These are phyloP conservation scores for Hyaloscypha finlandica DNA, from an alignment of 495 filamentous ascomycete species.

Conservation along the genomic window DNA sequence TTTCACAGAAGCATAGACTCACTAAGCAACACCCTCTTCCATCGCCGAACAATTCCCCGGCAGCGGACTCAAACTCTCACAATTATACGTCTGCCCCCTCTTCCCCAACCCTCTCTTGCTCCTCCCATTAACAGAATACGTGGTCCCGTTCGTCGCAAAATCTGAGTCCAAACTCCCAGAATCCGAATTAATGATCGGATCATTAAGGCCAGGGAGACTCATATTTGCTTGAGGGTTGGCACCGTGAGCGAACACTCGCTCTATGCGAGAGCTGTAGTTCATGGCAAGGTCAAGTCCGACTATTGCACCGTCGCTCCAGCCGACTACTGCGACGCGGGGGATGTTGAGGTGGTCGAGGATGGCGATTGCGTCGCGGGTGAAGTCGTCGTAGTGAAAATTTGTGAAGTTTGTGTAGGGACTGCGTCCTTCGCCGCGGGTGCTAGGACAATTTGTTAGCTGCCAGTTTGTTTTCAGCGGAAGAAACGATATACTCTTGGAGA, in stretches of 20 bases:
- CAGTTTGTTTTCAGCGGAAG: not conserved
- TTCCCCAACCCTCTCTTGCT: not conserved
- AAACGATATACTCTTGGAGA: constrained; percentile 7
- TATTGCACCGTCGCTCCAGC: constrained; percentile 14
- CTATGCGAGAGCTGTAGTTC: constrained; percentile 15
- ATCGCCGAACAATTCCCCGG: constrained; percentile 7
- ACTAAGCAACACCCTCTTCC: not conserved
- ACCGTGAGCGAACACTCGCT: constrained; percentile 13
- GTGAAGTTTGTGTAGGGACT: constrained; percentile 11
- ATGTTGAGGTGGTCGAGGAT: constrained; percentile 14
- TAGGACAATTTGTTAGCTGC: not conserved
- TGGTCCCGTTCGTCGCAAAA: constrained; percentile 12
- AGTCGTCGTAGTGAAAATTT: constrained; percentile 13
- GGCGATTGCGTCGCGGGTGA: constrained; percentile 11
- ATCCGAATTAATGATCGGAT: constrained; percentile 15
- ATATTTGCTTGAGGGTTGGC: constrained; percentile 13
- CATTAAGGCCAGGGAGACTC: constrained; percentile 13
- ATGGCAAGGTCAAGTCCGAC: constrained; percentile 8
- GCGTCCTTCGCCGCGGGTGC: constrained; percentile 13
- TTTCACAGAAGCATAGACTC: not conserved
- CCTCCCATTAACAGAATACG: not conserved
- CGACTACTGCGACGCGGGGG: constrained; percentile 9
- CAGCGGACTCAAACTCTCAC: constrained; percentile 7
- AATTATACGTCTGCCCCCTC: not conserved
- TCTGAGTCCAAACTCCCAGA: constrained; percentile 7